Evolutionary conservation across 345 rosid species (phyloP), one percentile per base, ranked within the genome.

Genomic region (Salix udensis): DNA sequence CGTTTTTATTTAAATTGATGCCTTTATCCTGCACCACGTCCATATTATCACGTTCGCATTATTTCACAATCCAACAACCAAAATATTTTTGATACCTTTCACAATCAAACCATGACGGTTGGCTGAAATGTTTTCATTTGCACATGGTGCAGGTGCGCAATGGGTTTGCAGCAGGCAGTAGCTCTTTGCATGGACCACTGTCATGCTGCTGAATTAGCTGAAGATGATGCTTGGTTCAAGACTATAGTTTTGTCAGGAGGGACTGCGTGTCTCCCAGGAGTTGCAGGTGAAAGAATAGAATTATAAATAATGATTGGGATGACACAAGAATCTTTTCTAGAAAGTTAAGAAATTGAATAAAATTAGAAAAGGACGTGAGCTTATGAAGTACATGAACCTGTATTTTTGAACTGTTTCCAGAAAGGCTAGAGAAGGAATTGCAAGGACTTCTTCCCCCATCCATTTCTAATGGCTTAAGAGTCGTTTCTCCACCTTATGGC

Each of bases 121-220:
- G 40, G 50, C 71, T 71, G 30, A 81, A 28, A 70, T 21, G 48
- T 18, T 65, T 68, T 5, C 26, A 74, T 23, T 79, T 48, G 75
- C 44, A 65, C 66, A 65, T 76, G 73, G 68, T 40, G 21, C 86
- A 92, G 98, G 85, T 86, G 74, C 31, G 84, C 93, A 16, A 94
- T 94, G 98, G 88, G 96, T 76, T 87, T 95, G 86, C 91, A 88
- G 62, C 96, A 95, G 81, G 98, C 96, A 16, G 89, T 95, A 62
- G 87, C 93, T 65, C 97, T 90, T 37, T 93, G 98, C 85, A 95
- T 95, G 90, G 97, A 95, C 73, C 97, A 95, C 82, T 93, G 97
- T 78, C 87, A 89, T 77, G 83, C 83, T 61, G 91, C 96, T 1
- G 92, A 88, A 75, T 85, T 95, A 64, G 61, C 85, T 67, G 84